Percentiles rank a stretch among this genome's conserved stretches.
Conservation (phyloP, 371 early-diverging fungal genomes). For the Parasitella parasitica region DNA sequence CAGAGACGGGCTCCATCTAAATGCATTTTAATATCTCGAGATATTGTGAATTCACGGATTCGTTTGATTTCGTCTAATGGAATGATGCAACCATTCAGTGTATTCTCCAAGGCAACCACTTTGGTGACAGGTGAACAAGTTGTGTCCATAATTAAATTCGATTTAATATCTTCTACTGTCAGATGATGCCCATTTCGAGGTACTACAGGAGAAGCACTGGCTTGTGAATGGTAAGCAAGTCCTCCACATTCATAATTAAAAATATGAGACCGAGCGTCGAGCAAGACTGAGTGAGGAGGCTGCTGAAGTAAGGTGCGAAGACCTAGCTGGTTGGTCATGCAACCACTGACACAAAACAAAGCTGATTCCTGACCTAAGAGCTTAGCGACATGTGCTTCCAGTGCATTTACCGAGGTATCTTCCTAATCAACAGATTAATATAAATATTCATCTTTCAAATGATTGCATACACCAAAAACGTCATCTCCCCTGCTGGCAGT, state of each 20-base stretch:
- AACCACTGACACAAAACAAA: slow-evolving; percentile 78
- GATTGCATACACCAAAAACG: slow-evolving; percentile 65
- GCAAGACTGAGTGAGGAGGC: slow-evolving; percentile 81
- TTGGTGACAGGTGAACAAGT: slow-evolving; percentile 28
- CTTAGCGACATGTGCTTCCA: slow-evolving; percentile 67
- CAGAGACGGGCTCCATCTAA: slow-evolving; percentile 90
- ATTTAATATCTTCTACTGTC: slow-evolving; percentile 62
- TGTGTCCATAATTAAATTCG: slow-evolving; percentile 23
- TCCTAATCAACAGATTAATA: slow-evolving; percentile 17
- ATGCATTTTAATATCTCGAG: slow-evolving; percentile 64
- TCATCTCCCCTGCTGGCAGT: slow-evolving; percentile 77
- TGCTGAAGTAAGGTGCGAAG: slow-evolving; percentile 71
- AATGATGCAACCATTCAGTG: slow-evolving; percentile 78
- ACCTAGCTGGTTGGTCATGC: slow-evolving; percentile 87
- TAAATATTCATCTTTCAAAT: neutral
- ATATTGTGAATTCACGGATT: slow-evolving; percentile 56
- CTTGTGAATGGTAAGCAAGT: slow-evolving; percentile 77
- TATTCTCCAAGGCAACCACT: slow-evolving; percentile 87
- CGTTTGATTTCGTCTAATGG: slow-evolving; percentile 69
- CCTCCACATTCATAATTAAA: slow-evolving; percentile 80
- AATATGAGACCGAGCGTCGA: slow-evolving; percentile 80
- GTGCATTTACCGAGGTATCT: slow-evolving; percentile 65
- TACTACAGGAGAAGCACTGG: slow-evolving; percentile 64
- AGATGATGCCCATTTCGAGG: slow-evolving; percentile 61
- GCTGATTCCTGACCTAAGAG: slow-evolving; percentile 78